A percentile compares a stretch with the other conserved stretches of the same genome.
These are phyloP conservation scores for Aegilops umbellulata DNA, from an alignment of 176 grass and related monocot species.

Conservation along the genomic window DNA sequence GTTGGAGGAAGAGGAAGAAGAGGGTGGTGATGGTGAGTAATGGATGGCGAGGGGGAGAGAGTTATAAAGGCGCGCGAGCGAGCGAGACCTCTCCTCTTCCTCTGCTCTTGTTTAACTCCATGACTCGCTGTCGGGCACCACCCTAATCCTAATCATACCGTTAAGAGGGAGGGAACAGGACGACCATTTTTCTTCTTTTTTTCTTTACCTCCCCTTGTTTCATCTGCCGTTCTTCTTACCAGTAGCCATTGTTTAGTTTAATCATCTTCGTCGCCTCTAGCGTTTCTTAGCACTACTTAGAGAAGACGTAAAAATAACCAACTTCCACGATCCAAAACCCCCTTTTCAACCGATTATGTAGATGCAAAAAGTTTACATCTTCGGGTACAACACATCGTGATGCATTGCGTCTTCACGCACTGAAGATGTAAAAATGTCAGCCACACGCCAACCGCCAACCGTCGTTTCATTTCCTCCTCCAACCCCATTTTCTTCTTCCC, in stretches of 20 bases:
- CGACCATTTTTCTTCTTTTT: neutral
- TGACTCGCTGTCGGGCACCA: slow-evolving; percentile 39
- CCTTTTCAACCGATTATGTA: too few relatives aligned
- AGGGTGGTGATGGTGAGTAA: slow-evolving; percentile 21
- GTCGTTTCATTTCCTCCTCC: too few relatives aligned
- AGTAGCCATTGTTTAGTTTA: neutral
- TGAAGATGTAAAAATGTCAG: too few relatives aligned
- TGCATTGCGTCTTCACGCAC: too few relatives aligned
- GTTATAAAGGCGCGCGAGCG: slow-evolving; percentile 36
- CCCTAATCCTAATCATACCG: slow-evolving; percentile 37
- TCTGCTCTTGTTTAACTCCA: slow-evolving; percentile 27
- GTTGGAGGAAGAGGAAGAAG: neutral
- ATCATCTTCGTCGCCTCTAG: neutral
- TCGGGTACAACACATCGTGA: too few relatives aligned
- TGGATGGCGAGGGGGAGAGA: slow-evolving; percentile 15
- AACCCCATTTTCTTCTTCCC: too few relatives aligned
- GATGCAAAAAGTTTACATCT: too few relatives aligned
- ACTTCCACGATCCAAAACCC: too few relatives aligned
- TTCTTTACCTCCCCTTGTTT: too few relatives aligned
- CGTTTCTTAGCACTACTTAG: neutral
- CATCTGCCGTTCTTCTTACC: too few relatives aligned
- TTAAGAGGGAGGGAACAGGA: slow-evolving; percentile 21
- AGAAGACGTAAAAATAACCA: too few relatives aligned
- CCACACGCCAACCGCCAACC: too few relatives aligned
- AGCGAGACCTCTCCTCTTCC: neutral